Evolutionary conservation across 371 early-diverging fungal species (phyloP).

Genomic region (Gilbertella persicaria): DNA sequence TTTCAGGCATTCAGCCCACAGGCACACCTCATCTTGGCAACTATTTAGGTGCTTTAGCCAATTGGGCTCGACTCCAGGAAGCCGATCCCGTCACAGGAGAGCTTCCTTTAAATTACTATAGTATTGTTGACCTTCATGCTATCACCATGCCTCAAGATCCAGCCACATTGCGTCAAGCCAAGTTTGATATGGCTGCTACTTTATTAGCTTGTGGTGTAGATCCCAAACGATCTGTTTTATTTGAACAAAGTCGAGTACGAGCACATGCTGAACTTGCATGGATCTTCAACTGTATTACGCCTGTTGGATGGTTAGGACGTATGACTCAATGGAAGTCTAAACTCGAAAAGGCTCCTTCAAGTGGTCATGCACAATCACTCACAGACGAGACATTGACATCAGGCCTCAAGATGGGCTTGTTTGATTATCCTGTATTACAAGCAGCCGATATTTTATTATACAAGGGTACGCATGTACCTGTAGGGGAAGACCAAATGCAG

Average conservation of each 20-base stretch:
- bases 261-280: constrained; percentile 86
- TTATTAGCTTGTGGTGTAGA: constrained; percentile 90
- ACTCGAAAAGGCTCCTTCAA: constrained; percentile 34
- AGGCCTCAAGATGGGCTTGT: constrained; percentile 75
- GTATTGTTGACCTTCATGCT: constrained; percentile 91
- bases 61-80: constrained; percentile 84
- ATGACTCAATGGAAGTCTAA: constrained; percentile 97
- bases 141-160: constrained; percentile 86
- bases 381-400: constrained; percentile 50
- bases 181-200: constrained; percentile 69
- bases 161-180: constrained; percentile 57
- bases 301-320: constrained; percentile 84
- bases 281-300: constrained; percentile 85
- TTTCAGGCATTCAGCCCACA: constrained; percentile 94
- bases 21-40: constrained; percentile 94
- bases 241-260: constrained; percentile 77
- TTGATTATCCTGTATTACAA: constrained; percentile 92
- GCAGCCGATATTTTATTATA: constrained; percentile 95
- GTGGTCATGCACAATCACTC: constrained; percentile 40
- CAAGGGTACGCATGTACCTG: constrained; percentile 88
- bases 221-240: constrained; percentile 72
- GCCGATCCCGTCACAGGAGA: constrained; percentile 36
- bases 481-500: constrained; percentile 94
- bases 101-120: constrained; percentile 55
- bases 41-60: constrained; percentile 87